Conservation (phyloP, 768 basidiomycete species). For the Lactarius hengduanensis region DNA sequence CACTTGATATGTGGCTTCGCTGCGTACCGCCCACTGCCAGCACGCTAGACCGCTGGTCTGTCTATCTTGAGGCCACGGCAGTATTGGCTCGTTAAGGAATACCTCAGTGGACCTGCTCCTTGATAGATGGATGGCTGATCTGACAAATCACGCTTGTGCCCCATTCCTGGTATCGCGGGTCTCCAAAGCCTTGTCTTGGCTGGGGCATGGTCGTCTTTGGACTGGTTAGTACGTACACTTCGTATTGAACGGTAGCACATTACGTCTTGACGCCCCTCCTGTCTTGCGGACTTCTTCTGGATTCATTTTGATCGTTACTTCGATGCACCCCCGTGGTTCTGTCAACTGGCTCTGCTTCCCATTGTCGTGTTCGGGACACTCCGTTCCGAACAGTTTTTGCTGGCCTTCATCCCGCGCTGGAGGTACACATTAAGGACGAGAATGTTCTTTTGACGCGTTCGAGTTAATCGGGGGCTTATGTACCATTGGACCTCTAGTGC, state of each 20-base stretch:
- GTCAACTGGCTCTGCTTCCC: constrained; percentile 13
- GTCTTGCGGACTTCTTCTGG: constrained; percentile 7
- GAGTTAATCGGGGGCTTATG: not conserved
- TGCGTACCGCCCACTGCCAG: not conserved
- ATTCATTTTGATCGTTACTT: constrained; percentile 6
- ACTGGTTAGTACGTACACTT: not conserved
- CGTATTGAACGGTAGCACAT: constrained; percentile 2
- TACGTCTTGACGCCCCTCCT: constrained; percentile 11
- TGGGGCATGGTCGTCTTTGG: not conserved
- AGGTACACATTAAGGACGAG: not conserved
- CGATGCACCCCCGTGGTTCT: constrained; percentile 20
- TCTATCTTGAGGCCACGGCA: not conserved
- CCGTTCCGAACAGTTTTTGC: constrained; percentile 9
- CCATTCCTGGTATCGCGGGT: not conserved
- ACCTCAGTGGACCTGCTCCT: not conserved
- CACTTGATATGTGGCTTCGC: not conserved
- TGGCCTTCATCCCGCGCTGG: constrained; percentile 1
- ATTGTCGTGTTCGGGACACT: constrained; percentile 18
- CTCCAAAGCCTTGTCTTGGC: not conserved
- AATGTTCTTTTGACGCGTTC: not conserved
- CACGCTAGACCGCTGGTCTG: too few relatives aligned
- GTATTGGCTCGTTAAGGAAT: constrained; percentile 11
- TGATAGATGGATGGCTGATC: constrained; percentile 1
- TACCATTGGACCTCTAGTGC: not conserved
- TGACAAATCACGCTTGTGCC: not conserved